Evolutionary conservation across 495 filamentous ascomycete genomes (phyloP).

Genomic region (Thermothielavioides terrestris): DNA sequence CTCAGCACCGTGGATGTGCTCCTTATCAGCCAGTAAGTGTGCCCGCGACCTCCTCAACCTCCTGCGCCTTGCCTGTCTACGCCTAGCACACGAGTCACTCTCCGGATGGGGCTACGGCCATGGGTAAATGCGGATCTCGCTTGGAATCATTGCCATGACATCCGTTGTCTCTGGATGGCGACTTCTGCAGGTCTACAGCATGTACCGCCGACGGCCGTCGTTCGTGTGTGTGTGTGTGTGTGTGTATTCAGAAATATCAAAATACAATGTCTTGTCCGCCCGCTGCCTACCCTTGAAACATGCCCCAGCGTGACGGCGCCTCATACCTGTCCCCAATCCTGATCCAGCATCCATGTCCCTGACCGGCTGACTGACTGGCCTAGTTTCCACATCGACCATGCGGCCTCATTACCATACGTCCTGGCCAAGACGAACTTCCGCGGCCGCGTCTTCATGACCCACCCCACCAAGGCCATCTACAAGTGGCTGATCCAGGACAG

Average conservation of each 20-base stretch:
- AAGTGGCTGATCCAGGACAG: conserved; percentile 98
- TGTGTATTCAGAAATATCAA: conserved; percentile 30
- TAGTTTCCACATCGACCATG: conserved; percentile 97
- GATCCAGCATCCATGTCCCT: background rate
- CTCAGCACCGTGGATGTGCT: conserved; percentile 94
- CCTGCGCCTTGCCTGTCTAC: too few relatives aligned
- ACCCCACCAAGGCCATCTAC: conserved; percentile 98
- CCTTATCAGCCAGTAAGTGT: conserved; percentile 89
- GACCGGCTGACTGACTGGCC: conserved; percentile 22
- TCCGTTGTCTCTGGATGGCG: background rate
- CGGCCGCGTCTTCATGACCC: conserved; percentile 96
- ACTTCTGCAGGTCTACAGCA: conserved; percentile 7
- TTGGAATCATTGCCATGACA: background rate
- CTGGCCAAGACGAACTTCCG: conserved; percentile 96
- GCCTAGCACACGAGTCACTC: conserved; percentile 8
- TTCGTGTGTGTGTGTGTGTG: too few relatives aligned
- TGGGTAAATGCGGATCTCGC: conserved; percentile 14
- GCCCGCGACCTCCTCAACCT: conserved; percentile 13
- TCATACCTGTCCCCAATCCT: background rate
- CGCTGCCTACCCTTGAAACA: conserved; percentile 19
- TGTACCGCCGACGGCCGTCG: conserved; percentile 19
- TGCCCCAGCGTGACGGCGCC: conserved; percentile 7
- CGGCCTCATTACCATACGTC: conserved; percentile 91
- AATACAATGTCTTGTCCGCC: conserved; percentile 29
- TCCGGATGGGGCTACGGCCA: conserved; percentile 17